Conservation (phyloP, 129 eudicot species). For the Rutidosis leptorrhynchoides region DNA sequence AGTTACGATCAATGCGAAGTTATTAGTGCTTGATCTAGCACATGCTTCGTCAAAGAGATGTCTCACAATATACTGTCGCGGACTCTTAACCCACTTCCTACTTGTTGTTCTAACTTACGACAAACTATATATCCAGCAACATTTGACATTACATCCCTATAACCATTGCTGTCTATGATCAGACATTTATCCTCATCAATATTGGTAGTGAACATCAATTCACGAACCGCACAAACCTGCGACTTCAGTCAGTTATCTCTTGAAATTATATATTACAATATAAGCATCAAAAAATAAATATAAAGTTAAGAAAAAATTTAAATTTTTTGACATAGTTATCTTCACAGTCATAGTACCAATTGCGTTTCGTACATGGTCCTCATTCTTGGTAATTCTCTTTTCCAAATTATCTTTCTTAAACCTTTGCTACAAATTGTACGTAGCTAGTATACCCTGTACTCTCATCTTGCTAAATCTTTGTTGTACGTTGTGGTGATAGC, state of each 20-base stretch:
- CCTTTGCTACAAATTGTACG: no score
- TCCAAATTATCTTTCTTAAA: no score
- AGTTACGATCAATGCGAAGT: constrained; percentile 21
- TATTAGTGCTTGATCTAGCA: constrained; percentile 22
- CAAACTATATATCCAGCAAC: constrained; percentile 20
- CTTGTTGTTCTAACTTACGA: neutral
- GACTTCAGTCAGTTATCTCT: constrained; percentile 27
- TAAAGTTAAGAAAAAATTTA: neutral
- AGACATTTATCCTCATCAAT: constrained; percentile 20
- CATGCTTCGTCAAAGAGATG: constrained; percentile 20
- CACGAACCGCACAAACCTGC: constrained; percentile 16
- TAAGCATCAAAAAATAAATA: neutral
- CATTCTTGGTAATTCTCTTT: constrained; percentile 14
- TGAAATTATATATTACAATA: constrained; percentile 7
- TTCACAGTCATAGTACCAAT: constrained; percentile 22
- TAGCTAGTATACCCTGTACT: no score
- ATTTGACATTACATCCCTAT: constrained; percentile 29
- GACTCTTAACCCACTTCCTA: neutral
- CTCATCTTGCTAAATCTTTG: no score
- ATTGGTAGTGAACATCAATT: constrained; percentile 24
- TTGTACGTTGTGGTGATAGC: no score
- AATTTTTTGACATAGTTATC: neutral
- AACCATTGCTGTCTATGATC: constrained; percentile 28
- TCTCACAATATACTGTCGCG: constrained; percentile 13
- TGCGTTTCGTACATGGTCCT: constrained; percentile 6